A percentile compares a stretch with the other conserved stretches of the same genome.
Conservation (phyloP, 352 stramenopile species). For the Blastocystis sp. region DNA sequence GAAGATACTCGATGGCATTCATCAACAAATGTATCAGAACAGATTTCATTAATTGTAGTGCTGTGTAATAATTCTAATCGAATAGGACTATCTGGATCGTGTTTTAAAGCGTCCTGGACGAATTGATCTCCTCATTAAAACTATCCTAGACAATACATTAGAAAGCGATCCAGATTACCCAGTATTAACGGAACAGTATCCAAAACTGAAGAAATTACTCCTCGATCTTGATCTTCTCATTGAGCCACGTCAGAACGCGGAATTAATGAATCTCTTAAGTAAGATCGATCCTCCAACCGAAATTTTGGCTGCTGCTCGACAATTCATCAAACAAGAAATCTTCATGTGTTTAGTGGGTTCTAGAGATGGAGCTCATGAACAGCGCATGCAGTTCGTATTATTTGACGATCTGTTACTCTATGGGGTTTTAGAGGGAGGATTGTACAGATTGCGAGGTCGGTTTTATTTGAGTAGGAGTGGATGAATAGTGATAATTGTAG, state of each 20-base stretch:
- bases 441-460: background rate
- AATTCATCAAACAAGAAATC: slow-evolving; percentile 2
- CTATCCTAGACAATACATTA: slow-evolving; percentile 26
- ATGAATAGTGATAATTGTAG: background rate
- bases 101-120: slow-evolving; percentile 34
- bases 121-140: slow-evolving; percentile 24
- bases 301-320: background rate
- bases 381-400: background rate
- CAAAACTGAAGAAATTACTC: background rate
- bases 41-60: background rate
- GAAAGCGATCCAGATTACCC: background rate
- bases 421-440: background rate
- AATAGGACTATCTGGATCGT: slow-evolving; percentile 35
- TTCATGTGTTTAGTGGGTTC: background rate
- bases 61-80: background rate
- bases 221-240: background rate
- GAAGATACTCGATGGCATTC: background rate
- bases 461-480: slow-evolving; percentile 26
- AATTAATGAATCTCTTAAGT: background rate
- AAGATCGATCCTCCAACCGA: background rate
- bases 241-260: background rate
- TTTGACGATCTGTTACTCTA: slow-evolving; percentile 50
- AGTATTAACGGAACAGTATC: background rate
- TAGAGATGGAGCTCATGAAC: background rate
- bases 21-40: background rate